Evolutionary conservation across 2,329 filamentous ascomycete species (phyloP).

Genomic region (Neurospora sp.): DNA sequence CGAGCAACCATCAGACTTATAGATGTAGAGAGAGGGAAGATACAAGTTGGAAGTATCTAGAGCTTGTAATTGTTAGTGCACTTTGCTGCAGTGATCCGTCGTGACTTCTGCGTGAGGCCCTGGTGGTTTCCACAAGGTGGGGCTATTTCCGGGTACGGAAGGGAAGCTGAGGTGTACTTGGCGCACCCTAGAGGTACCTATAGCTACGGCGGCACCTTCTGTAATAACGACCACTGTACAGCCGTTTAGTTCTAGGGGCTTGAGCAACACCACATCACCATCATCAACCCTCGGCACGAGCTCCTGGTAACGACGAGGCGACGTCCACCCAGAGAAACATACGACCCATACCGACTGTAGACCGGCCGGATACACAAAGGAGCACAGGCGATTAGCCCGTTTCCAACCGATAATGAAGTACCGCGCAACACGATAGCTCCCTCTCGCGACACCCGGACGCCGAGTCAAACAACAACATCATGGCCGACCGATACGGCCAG

Average conservation of each 20-base stretch:
- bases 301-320: neutral
- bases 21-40: neutral
- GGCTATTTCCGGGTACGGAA: neutral
- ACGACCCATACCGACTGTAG: neutral
- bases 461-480: constrained; percentile 21
- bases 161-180: neutral
- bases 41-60: neutral
- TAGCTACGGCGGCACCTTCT: neutral
- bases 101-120: neutral
- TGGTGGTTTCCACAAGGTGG: neutral
- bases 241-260: neutral
- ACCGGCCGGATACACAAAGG: neutral
- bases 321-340: neutral
- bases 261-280: neutral
- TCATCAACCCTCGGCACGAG: neutral
- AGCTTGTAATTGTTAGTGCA: neutral
- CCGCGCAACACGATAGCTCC: constrained; percentile 13
- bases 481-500: constrained; percentile 43
- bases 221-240: neutral
- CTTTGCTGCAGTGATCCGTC: neutral
- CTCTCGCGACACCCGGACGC: constrained; percentile 1
- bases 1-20: neutral
- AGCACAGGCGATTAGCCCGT: neutral
- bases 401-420: constrained; percentile 11
- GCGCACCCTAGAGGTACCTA: neutral